Percentiles rank a stretch among this genome's conserved stretches.
Conservation (phyloP, 257 asterid genomes). For the Primulina eburnea region DNA sequence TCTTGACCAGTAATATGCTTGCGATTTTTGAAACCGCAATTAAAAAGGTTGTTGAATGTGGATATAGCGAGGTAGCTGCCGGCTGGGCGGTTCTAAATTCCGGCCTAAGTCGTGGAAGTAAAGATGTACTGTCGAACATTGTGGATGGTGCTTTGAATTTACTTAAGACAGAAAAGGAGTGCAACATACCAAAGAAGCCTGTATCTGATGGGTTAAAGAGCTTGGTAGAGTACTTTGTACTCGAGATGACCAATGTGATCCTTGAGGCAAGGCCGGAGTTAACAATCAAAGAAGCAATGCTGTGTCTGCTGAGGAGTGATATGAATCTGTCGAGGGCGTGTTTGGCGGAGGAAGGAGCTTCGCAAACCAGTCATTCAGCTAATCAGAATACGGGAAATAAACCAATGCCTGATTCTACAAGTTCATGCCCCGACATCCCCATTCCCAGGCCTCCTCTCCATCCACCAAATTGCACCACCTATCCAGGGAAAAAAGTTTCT, state of each 20-base stretch:
- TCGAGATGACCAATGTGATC: slow-evolving; percentile 75
- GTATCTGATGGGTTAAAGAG: slow-evolving; percentile 46
- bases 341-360: slow-evolving; percentile 31
- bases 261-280: slow-evolving; percentile 56
- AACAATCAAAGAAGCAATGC: slow-evolving; percentile 63
- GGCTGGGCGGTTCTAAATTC: slow-evolving; percentile 59
- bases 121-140: slow-evolving; percentile 59
- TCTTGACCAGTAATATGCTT: slow-evolving; percentile 39
- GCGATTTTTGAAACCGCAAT: slow-evolving; percentile 45
- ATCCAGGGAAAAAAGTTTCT: slow-evolving; percentile 29
- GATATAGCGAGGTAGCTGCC: slow-evolving; percentile 54
- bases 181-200: slow-evolving; percentile 26
- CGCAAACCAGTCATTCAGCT: slow-evolving; percentile 28
- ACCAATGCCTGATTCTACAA: slow-evolving; percentile 18
- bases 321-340: slow-evolving; percentile 63
- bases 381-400: slow-evolving; percentile 24
- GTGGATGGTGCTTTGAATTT: slow-evolving; percentile 62
- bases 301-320: slow-evolving; percentile 62
- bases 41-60: slow-evolving; percentile 51
- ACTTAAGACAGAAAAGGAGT: slow-evolving; percentile 38
- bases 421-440: not conserved
- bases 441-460: slow-evolving; percentile 24
- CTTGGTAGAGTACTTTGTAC: slow-evolving; percentile 54
- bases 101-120: slow-evolving; percentile 55
- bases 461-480: slow-evolving; percentile 22